Evolutionary conservation across 331 rosid species (phyloP).

Genomic region (Stylosanthes scabra): DNA sequence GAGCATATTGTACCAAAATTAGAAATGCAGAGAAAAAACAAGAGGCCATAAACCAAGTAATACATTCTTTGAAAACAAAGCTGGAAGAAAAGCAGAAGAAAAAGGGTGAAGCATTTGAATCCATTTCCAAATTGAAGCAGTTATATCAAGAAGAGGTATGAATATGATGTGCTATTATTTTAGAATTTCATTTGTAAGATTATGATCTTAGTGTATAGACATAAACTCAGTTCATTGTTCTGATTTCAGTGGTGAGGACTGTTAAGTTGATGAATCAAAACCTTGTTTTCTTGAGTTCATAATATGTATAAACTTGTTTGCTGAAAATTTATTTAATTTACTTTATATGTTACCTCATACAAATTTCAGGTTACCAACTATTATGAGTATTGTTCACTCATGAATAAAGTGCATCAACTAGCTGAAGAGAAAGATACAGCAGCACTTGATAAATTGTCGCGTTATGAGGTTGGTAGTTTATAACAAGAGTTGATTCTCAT

Average conservation of each 20-base stretch:
- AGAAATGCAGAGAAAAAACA: slow-evolving; percentile 26
- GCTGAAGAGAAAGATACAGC: slow-evolving; percentile 35
- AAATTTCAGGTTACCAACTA: slow-evolving; percentile 32
- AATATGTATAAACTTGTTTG: background rate
- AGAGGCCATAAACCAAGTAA: slow-evolving; percentile 12
- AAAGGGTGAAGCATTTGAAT: slow-evolving; percentile 39
- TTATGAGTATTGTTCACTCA: slow-evolving; percentile 18
- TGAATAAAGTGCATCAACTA: slow-evolving; percentile 23
- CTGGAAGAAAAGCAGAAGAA: background rate
- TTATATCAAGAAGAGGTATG: slow-evolving; percentile 22
- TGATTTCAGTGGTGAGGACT: background rate
- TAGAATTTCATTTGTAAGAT: background rate
- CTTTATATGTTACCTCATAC: background rate
- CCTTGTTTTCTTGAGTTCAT: background rate
- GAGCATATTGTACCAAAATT: background rate
- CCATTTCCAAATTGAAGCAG: slow-evolving; percentile 33
- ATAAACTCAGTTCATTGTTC: background rate
- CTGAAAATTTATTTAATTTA: background rate
- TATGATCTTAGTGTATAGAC: background rate
- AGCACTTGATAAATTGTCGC: slow-evolving; percentile 29
- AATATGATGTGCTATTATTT: background rate
- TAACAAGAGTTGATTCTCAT: background rate
- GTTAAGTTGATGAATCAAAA: background rate
- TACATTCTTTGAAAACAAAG: slow-evolving; percentile 31
- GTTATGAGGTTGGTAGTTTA: slow-evolving; percentile 18